Base-by-base conservation (phyloP, 2,329 filamentous ascomycete species). In the Diaporthe sp. region DNA sequence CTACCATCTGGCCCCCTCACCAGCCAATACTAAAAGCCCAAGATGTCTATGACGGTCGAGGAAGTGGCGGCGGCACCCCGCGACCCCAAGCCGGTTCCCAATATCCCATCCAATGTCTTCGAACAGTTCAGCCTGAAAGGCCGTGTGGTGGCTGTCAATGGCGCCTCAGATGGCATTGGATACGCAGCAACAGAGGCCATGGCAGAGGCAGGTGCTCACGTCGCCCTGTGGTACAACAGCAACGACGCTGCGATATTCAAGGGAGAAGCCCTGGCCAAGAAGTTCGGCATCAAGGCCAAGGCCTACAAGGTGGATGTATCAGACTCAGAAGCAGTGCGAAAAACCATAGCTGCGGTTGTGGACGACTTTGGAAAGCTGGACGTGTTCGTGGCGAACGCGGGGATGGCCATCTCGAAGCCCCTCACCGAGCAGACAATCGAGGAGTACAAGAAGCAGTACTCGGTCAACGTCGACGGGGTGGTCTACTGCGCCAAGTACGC, bases 381-480 rank as follows among this genome's bases (percentile, higher is more conserved):
- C 77, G 83, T 84, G 2, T 85, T 87, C 39, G 79, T 87, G 46
- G 84, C 86, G 10, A 87, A 88, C 69, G 85, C 86, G 78, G 82
- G 87, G 25, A 89, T 88, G 82, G 86, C 86, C 6, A 89, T 88
- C 42, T 89, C 87, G 0, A 90, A 91, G 78, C 86, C 88, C 0
- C 87, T 92, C 19, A 81, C 90, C 1, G 89, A 92, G 68, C 86
- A 88, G 77, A 87, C 85, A 0, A 78, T 90, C 0, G 85, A 88
- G 3, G 88, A 90, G 77, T 91, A 89, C 77, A 81, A 80, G 46
- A 84, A 85, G 74, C 87, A 89, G 75, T 88, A 90, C 83, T 85
- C 87, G 7, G 89, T 91, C 1, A 91, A 91, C 72, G 84, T 89
- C 17, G 88, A 90, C 77, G 86, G 86, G 6, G 84, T 87, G 3